These are phyloP conservation scores for Sugiyamaella valdiviana DNA, from an alignment of 805 yeast genomes.

Conservation along the genomic window DNA sequence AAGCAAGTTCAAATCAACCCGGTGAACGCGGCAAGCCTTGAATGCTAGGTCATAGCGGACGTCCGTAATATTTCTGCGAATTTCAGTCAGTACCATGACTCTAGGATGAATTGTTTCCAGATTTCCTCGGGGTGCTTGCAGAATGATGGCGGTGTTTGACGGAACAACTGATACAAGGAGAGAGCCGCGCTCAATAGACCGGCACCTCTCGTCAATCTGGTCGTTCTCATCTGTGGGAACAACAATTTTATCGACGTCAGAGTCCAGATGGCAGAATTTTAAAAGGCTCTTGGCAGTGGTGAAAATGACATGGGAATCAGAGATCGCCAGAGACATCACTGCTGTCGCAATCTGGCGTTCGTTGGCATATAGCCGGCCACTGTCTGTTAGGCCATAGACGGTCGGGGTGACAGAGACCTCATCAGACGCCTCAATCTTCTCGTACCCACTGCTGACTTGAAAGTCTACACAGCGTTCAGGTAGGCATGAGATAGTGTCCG, in stretches of 20 bases:
- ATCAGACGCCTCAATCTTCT: slow-evolving; percentile 26
- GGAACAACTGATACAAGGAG: slow-evolving; percentile 77
- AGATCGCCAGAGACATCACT: slow-evolving; percentile 71
- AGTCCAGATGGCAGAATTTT: slow-evolving; percentile 68
- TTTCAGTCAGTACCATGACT: slow-evolving; percentile 80
- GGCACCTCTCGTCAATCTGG: slow-evolving; percentile 66
- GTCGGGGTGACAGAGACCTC: slow-evolving; percentile 5
- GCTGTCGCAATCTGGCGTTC: slow-evolving; percentile 56
- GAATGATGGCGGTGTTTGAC: slow-evolving; percentile 68
- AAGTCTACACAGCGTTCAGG: slow-evolving; percentile 57
- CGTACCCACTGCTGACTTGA: not conserved
- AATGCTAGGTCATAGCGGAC: slow-evolving; percentile 68
- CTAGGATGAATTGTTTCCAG: slow-evolving; percentile 91
- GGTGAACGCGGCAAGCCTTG: slow-evolving; percentile 75
- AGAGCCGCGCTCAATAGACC: slow-evolving; percentile 90
- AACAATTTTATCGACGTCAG: slow-evolving; percentile 25
- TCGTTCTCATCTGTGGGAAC: slow-evolving; percentile 32
- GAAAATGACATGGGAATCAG: slow-evolving; percentile 66
- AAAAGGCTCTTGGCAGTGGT: slow-evolving; percentile 85
- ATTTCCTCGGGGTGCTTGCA: slow-evolving; percentile 96
- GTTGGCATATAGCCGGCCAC: slow-evolving; percentile 69
- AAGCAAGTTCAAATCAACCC: slow-evolving; percentile 83
- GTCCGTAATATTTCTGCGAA: slow-evolving; percentile 58
- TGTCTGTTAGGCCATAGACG: slow-evolving; percentile 68
- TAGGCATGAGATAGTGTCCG: slow-evolving; percentile 36